Base-by-base conservation (phyloP, 2,329 filamentous ascomycete species). In the Aspergillus awamori region DNA sequence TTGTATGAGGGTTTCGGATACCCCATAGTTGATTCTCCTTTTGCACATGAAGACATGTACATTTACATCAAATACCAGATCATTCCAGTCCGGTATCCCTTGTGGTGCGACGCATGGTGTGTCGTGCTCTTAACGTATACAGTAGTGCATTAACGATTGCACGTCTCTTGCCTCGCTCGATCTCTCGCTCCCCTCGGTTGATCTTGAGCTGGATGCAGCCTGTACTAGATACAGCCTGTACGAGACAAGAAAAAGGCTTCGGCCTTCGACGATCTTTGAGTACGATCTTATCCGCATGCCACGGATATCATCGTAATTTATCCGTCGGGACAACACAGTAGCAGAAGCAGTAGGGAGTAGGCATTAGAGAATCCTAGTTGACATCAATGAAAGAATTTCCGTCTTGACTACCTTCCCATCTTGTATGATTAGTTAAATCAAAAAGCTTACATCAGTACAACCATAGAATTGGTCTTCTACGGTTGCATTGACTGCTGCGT, bases 91-190 rank as follows among this genome's bases (percentile, higher is more conserved):
- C 15, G 47, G 53, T 24, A 22, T 11, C 17, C 8, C 11, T 8
- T 39, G n/a, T 53, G 10, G 10, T 36, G 30, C 11, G 30, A 13
- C 30, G 11, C 30, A 13, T 33, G 5, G 41, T 45, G 4, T 10
- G 10, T 26, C 1, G 3, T 24, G 26, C 11, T 22, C 8, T 4
- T 10, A 15, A 15, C 13, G 53, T 56, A 55, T n/a, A 11, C 17
- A 5, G 38, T 28, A 38, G 17, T 53, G 13, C 11, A 43, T 36
- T 6, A 5, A 4, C 11, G 5, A 36, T 36, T 13, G 11, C 33
- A 36, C 33, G 80, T 82, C 80, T 81, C 79, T 79, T 80, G 73
- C 81, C 81, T 82, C 78, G 81, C 81, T 82, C 81, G 80, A 72
- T 81, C 77, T 74, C 69, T 70, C 65, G 69, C 55, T 64, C 64